phyloP scores from a whole-genome alignment of 2,329 filamentous ascomycete species.

The Scytalidium lignicola region DNA sequence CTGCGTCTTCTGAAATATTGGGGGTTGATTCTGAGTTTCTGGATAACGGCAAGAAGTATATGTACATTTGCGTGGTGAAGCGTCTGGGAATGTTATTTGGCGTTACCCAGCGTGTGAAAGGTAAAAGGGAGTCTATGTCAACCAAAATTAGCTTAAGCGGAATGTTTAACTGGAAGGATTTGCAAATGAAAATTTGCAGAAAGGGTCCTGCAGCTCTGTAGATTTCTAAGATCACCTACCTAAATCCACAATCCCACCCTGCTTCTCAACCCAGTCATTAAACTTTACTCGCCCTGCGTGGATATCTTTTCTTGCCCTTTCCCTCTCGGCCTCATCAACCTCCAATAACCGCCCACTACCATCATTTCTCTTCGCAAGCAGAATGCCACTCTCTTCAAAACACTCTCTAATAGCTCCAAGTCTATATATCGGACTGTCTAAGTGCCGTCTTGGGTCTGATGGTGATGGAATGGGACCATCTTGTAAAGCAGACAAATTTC shows the following conservation, averaged over 20 bases:
- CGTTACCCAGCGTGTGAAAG: slow-evolving; percentile 91
- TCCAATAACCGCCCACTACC: slow-evolving; percentile 53
- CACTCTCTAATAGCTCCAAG: slow-evolving; percentile 82
- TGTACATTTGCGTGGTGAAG: slow-evolving; percentile 95
- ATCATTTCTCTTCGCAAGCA: slow-evolving; percentile 49
- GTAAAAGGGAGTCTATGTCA: slow-evolving; percentile 56
- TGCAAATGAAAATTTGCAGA: no score
- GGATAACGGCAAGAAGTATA: slow-evolving; percentile 73
- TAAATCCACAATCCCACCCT: slow-evolving; percentile 59
- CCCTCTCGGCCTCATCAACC: slow-evolving; percentile 53
- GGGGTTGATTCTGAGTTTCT: slow-evolving; percentile 14
- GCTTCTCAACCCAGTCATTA: slow-evolving; percentile 52
- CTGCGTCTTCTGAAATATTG: slow-evolving; percentile 19
- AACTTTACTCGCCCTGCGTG: slow-evolving; percentile 65
- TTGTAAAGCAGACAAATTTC: slow-evolving; percentile 71
- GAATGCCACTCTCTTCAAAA: slow-evolving; percentile 90
- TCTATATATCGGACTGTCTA: slow-evolving; percentile 70
- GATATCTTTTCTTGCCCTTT: slow-evolving; percentile 61
- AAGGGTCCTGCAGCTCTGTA: not conserved
- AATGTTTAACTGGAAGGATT: no score
- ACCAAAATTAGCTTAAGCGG: not conserved
- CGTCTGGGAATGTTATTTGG: slow-evolving; percentile 66
- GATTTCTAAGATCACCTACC: slow-evolving; percentile 37
- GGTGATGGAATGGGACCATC: slow-evolving; percentile 55
- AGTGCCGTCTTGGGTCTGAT: slow-evolving; percentile 53